phyloP scores from a whole-genome alignment of 768 basidiomycete species.

The Leucocoprinus leucothites region DNA sequence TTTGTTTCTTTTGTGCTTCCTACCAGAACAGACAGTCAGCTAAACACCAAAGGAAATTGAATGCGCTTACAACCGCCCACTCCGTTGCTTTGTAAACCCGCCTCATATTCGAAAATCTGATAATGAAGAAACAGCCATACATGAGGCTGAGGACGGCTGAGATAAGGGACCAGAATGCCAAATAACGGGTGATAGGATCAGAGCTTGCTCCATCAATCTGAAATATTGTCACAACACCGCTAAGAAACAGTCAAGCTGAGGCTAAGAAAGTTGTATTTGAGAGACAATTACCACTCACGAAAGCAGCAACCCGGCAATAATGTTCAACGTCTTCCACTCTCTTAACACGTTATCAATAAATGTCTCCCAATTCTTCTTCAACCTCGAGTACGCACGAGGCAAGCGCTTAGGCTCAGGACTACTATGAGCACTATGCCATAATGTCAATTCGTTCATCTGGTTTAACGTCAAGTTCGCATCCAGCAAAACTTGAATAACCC shows the following conservation, averaged over 20 bases:
- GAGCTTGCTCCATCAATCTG: conserved; percentile 34
- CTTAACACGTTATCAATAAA: conserved; percentile 15
- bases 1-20: conserved; percentile 43
- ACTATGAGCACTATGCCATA: conserved; percentile 20
- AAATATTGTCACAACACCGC: conserved; percentile 28
- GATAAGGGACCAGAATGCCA: conserved; percentile 50
- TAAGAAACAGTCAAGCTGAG: conserved; percentile 1
- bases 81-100: conserved; percentile 57
- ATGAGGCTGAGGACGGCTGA: conserved; percentile 58
- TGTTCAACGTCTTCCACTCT: conserved; percentile 17
- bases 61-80: conserved; percentile 48
- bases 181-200: conserved; percentile 51
- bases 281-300: conserved; percentile 5
- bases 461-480: conserved; percentile 58
- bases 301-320: conserved; percentile 14
- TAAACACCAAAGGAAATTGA: not conserved
- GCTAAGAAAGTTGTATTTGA: not conserved
- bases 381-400: conserved; percentile 16
- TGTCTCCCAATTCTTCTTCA: conserved; percentile 16
- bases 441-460: conserved; percentile 47
- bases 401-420: conserved; percentile 7
- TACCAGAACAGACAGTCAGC: conserved; percentile 15
- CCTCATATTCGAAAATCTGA: conserved; percentile 62
- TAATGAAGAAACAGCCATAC: conserved; percentile 59
- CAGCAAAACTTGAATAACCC: conserved; percentile 61